Conservation (phyloP, 768 basidiomycete genomes). For the Calocera cornea region DNA sequence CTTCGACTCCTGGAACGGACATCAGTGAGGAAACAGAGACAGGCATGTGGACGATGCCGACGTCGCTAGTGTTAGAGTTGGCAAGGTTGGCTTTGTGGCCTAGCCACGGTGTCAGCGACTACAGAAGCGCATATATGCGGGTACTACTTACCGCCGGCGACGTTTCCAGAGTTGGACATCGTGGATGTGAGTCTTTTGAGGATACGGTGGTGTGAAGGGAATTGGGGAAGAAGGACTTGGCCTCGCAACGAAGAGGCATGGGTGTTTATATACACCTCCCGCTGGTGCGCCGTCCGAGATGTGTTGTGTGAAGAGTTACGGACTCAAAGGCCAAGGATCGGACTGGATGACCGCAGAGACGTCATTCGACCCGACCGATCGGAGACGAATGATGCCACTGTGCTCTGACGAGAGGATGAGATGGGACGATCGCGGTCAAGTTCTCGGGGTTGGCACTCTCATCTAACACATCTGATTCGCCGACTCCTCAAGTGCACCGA, state of each 20-base stretch:
- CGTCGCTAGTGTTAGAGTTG: background rate
- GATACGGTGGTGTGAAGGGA: background rate
- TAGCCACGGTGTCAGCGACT: background rate
- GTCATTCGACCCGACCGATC: too few species aligned
- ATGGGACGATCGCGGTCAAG: too few species aligned
- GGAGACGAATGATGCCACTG: too few species aligned
- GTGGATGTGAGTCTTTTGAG: background rate
- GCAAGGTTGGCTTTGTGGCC: background rate
- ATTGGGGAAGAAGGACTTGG: background rate
- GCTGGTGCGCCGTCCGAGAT: too few species aligned
- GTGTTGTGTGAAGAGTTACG: too few species aligned
- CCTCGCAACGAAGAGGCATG: background rate
- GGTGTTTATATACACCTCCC: background rate
- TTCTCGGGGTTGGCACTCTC: too few species aligned
- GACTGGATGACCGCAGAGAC: too few species aligned
- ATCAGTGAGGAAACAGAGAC: background rate
- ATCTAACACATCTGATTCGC: too few species aligned
- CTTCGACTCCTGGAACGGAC: background rate
- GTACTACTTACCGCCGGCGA: background rate
- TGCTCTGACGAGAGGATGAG: too few species aligned
- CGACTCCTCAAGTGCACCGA: too few species aligned
- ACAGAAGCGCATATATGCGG: background rate
- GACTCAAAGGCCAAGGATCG: too few species aligned
- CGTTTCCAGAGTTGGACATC: background rate
- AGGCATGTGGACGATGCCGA: background rate